These are phyloP conservation scores for Colletotrichum neosansevieriae DNA, from an alignment of 2,329 filamentous ascomycete genomes.

Conservation along the genomic window DNA sequence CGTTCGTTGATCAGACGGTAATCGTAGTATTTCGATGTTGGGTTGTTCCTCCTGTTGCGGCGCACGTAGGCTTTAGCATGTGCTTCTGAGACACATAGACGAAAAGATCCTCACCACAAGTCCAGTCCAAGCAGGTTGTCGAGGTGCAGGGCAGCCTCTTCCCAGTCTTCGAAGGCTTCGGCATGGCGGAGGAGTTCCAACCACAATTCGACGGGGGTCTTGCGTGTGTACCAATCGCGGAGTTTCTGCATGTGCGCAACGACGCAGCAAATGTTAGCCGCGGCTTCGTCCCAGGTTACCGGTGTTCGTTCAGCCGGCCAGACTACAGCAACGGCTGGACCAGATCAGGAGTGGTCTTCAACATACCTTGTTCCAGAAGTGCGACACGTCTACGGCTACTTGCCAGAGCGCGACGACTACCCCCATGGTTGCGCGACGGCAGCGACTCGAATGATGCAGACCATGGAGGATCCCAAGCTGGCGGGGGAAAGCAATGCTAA, in stretches of 20 bases:
- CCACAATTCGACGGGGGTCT: slow-evolving; percentile 74
- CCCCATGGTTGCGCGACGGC: slow-evolving; percentile 51
- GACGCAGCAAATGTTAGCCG: slow-evolving; percentile 24
- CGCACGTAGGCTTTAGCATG: slow-evolving; percentile 31
- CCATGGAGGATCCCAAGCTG: slow-evolving; percentile 37
- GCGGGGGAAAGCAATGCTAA: slow-evolving; percentile 30
- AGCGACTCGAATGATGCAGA: slow-evolving; percentile 24
- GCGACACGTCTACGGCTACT: slow-evolving; percentile 70
- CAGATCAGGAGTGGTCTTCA: background rate
- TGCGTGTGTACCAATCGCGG: slow-evolving; percentile 74
- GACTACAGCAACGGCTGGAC: background rate
- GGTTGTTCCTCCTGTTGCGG: slow-evolving; percentile 78
- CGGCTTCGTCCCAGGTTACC: background rate
- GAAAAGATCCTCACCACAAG: slow-evolving; percentile 70
- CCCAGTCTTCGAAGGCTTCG: slow-evolving; percentile 85
- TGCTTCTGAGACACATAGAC: slow-evolving; percentile 27
- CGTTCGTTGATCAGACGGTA: slow-evolving; percentile 86
- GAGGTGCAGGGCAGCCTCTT: slow-evolving; percentile 84
- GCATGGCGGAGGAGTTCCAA: slow-evolving; percentile 75
- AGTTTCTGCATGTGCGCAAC: slow-evolving; percentile 66
- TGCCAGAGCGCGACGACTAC: slow-evolving; percentile 64
- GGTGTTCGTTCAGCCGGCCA: background rate
- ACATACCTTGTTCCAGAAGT: slow-evolving; percentile 72
- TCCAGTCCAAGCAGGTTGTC: slow-evolving; percentile 86
- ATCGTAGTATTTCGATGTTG: slow-evolving; percentile 85